A percentile compares a stretch with the other conserved stretches of the same genome.
These are phyloP conservation scores for Chionographis japonica DNA, from an alignment of 106 monocot species.

Conservation along the genomic window DNA sequence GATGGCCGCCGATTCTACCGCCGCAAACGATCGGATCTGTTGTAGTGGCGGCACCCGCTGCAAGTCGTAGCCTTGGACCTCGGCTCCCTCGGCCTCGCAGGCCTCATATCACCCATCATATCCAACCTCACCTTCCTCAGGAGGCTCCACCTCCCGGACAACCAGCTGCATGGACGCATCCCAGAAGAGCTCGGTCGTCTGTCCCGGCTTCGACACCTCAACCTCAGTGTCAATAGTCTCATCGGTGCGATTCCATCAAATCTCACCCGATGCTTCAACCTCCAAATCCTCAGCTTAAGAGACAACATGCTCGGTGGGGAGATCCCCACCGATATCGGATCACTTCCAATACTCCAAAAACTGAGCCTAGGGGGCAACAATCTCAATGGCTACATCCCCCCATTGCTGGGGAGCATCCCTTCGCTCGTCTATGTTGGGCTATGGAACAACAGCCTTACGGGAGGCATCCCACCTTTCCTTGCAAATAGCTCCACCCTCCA, in stretches of 20 bases:
- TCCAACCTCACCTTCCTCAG: slow-evolving; percentile 40
- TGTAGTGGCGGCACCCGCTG: not conserved
- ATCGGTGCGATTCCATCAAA: slow-evolving; percentile 1
- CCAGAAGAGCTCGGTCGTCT: slow-evolving; percentile 25
- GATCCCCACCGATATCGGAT: not conserved
- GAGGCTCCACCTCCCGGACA: slow-evolving; percentile 15
- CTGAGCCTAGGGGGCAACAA: not conserved
- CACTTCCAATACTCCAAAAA: not conserved
- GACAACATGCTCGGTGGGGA: slow-evolving; percentile 9
- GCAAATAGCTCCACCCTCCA: not conserved
- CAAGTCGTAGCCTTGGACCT: slow-evolving; percentile 26
- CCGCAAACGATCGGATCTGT: too few species aligned
- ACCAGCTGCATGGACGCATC: slow-evolving; percentile 27
- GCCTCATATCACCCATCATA: slow-evolving; percentile 28
- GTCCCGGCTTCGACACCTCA: slow-evolving; percentile 13
- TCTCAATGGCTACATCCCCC: not conserved
- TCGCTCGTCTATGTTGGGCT: not conserved
- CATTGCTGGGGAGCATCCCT: not conserved
- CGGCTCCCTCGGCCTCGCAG: slow-evolving; percentile 20
- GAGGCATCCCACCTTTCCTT: not conserved
- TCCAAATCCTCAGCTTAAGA: not conserved
- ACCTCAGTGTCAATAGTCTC: slow-evolving; percentile 24
- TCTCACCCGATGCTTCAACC: not conserved
- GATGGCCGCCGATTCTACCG: too few species aligned
- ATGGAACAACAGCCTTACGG: not conserved